Evolutionary conservation across 805 yeast genomes (phyloP), one percentile per base, ranked within the genome.

Genomic region (Diddensiella santjacobensis): DNA sequence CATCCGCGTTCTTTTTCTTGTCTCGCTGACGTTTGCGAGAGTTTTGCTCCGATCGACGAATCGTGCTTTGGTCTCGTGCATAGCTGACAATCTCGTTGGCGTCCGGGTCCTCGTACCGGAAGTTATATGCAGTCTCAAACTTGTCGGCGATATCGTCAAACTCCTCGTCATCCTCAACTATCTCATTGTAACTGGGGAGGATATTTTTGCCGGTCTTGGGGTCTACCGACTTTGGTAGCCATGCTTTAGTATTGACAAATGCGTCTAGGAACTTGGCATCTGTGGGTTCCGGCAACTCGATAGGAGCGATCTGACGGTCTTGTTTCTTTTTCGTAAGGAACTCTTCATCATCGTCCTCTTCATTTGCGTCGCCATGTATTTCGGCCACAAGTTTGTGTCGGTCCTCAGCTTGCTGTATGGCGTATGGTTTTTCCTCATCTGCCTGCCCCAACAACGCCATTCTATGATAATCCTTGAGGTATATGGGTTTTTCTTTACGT

Each of bases 81-180:
- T 91, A 93, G 15, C 95, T 84, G 17, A 90, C 84, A 65, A 93
- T 87, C 60, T 91, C 96, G 0, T 91, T 87, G 4, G 96, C 78
- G 55, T 81, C 80, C 13, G 96, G 89, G 60, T 90, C 97, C 68
- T 93, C 99, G 64, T 78, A 93, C 64, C 99, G 78, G 74, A 91
- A 91, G 62, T 93, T 93, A 69, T 90, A 91, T 0, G 96, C 96
- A 54, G 81, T 80, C 67, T 93, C 99, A 59, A 87, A 89, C 60
- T 80, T 72, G 58, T 93, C 99, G 3, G 85, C 96, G 2, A 95
- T 93, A 38, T 87, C 86, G 42, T 91, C 97, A 61, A 90, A 90
- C 50, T 82, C 88, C 45, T 70, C 74, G 48, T 79, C 87, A 3
- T 67, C 73, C 11, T 74, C 78, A 13, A 73, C 67, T 29, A 65